phyloP scores from a whole-genome alignment of 2,329 filamentous ascomycete genomes.

The Ophiocordyceps camponoti-rufipedis region DNA sequence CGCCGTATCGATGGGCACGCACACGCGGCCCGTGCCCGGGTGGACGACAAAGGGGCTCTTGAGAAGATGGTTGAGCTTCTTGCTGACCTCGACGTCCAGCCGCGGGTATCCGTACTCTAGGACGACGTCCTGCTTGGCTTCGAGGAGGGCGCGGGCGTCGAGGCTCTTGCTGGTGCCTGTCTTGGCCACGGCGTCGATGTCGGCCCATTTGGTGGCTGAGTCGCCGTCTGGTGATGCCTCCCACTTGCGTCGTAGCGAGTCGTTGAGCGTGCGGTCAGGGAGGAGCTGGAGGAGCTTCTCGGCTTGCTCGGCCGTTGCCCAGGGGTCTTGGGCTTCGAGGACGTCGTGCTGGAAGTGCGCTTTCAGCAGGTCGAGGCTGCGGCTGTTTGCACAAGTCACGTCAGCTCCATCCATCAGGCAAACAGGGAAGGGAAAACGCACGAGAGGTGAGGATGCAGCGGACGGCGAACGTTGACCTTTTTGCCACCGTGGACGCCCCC shows the following conservation, averaged over 20 bases:
- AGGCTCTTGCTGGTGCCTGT: conserved; percentile 53
- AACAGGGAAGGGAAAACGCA: conserved; percentile 19
- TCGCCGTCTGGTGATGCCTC: conserved; percentile 60
- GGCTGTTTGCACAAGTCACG: conserved; percentile 22
- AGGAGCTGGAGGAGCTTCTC: conserved; percentile 70
- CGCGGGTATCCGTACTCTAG: conserved; percentile 96
- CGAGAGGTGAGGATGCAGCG: conserved; percentile 77
- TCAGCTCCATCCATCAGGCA: too few species aligned
- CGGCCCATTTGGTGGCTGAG: conserved; percentile 75
- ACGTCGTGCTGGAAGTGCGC: conserved; percentile 72
- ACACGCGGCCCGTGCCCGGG: conserved; percentile 82
- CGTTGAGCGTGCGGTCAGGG: conserved; percentile 60
- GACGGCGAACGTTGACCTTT: conserved; percentile 66
- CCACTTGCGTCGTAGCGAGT: conserved; percentile 80
- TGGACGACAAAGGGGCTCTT: conserved; percentile 96
- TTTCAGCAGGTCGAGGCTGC: conserved; percentile 72
- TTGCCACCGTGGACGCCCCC: conserved; percentile 76
- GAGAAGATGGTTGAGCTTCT: conserved; percentile 94
- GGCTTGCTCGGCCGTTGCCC: conserved; percentile 49
- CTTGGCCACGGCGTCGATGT: conserved; percentile 76
- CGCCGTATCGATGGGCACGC: conserved; percentile 74
- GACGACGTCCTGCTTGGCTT: conserved; percentile 90
- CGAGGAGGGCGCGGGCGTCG: conserved; percentile 55
- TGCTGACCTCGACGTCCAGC: conserved; percentile 91
- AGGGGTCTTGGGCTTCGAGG: conserved; percentile 73